Evolutionary conservation across 441 rosid species (phyloP).

Genomic region (Macaranga tanarius): DNA sequence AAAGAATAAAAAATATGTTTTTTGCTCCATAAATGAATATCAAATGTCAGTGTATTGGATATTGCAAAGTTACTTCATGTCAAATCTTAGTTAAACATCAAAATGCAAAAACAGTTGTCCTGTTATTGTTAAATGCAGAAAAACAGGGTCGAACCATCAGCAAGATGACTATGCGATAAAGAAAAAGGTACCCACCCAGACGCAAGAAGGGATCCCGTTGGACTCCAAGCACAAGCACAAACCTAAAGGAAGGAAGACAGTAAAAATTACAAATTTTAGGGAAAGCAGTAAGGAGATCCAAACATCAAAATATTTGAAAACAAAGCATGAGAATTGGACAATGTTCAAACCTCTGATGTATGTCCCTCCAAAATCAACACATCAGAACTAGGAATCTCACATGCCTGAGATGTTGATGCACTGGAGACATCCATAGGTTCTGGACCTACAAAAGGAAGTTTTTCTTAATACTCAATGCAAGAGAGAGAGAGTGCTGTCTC

Average conservation of each 20-base stretch:
- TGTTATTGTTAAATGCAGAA: background rate
- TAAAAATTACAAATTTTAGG: background rate
- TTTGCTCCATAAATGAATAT: background rate
- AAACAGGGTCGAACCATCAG: background rate
- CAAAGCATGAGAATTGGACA: constrained; percentile 5
- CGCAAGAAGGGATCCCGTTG: constrained; percentile 94
- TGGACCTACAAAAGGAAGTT: constrained; percentile 36
- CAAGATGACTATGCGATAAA: constrained; percentile 9
- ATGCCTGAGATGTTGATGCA: constrained; percentile 52
- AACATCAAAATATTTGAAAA: constrained; percentile 2
- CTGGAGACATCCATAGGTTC: constrained; percentile 78
- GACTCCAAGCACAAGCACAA: constrained; percentile 99
- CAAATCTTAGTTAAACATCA: constrained; percentile 1
- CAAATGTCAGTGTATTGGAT: background rate
- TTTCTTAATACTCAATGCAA: background rate
- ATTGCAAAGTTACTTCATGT: background rate
- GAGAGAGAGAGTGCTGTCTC: background rate
- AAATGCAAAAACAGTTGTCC: background rate
- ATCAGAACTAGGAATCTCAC: constrained; percentile 72
- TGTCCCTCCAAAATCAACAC: constrained; percentile 95
- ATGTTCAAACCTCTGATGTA: constrained; percentile 80
- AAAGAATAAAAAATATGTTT: background rate
- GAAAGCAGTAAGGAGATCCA: background rate
- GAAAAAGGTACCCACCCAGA: constrained; percentile 71
- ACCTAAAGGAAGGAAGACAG: constrained; percentile 48